phyloP scores from a whole-genome alignment of 768 basidiomycete genomes.

The Phanerodontia chrysosporium region DNA sequence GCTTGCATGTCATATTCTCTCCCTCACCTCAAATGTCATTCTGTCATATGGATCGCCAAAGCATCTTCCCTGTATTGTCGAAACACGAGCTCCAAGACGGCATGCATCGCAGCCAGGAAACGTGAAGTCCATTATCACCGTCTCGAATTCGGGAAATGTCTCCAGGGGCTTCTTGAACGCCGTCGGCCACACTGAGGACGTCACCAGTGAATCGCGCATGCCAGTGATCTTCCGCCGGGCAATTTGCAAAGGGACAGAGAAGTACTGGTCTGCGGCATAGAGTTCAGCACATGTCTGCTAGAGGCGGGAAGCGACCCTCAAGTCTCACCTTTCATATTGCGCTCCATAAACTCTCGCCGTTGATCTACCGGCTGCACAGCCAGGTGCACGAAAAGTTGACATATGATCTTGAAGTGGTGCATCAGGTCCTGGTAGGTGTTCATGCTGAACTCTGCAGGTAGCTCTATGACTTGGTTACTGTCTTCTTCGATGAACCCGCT shows the following conservation, averaged over 20 bases:
- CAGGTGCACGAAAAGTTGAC: conserved; percentile 83
- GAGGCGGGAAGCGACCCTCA: too few relatives aligned
- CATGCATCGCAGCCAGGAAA: conserved; percentile 79
- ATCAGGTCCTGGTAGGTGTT: conserved; percentile 68
- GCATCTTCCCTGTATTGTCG: conserved; percentile 57
- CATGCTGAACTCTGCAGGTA: conserved; percentile 83
- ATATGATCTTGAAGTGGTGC: conserved; percentile 83
- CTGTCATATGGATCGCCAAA: conserved; percentile 67
- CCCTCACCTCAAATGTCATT: conserved; percentile 60
- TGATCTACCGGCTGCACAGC: conserved; percentile 54
- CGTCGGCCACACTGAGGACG: conserved; percentile 81
- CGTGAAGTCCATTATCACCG: conserved; percentile 49
- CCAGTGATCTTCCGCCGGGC: conserved; percentile 69
- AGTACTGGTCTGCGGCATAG: conserved; percentile 57
- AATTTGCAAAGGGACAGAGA: conserved; percentile 62
- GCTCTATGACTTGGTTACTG: conserved; percentile 32
- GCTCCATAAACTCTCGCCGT: conserved; percentile 51
- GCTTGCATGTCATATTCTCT: neutral
- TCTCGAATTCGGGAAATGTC: conserved; percentile 59
- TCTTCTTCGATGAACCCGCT: conserved; percentile 66
- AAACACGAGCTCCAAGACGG: conserved; percentile 64
- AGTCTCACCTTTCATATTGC: conserved; percentile 45
- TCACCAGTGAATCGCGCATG: conserved; percentile 68
- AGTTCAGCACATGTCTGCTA: too few relatives aligned
- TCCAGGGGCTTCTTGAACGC: conserved; percentile 64